Evolutionary conservation across 2,329 filamentous ascomycete species (phyloP).

Genomic region (Alternaria infectoria): DNA sequence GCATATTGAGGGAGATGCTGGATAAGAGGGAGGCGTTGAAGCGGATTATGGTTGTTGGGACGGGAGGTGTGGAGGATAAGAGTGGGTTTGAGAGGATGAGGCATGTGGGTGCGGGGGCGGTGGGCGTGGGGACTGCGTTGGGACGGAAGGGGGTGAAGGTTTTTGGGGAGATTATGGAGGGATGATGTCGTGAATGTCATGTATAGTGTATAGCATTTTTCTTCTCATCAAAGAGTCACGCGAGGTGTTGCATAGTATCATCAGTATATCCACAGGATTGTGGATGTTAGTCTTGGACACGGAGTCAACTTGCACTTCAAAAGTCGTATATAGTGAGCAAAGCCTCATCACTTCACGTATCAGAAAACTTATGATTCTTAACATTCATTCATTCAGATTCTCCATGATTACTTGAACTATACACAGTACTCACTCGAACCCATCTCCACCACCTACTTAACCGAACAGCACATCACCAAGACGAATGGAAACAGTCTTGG

Average conservation of each 20-base stretch:
- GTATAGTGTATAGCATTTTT: too few relatives aligned
- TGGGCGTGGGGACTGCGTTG: conserved; percentile 71
- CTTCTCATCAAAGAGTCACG: too few relatives aligned
- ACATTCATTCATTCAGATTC: conserved; percentile 16
- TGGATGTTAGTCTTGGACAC: too few relatives aligned
- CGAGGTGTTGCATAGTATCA: too few relatives aligned
- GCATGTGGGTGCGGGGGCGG: conserved; percentile 68
- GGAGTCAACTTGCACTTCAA: too few relatives aligned
- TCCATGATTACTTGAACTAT: conserved; percentile 10
- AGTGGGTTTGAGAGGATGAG: conserved; percentile 68
- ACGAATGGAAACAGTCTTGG: conserved; percentile 55
- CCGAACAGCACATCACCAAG: conserved; percentile 59
- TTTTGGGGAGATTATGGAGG: conserved; percentile 63
- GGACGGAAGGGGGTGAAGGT: conserved; percentile 67
- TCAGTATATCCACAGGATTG: too few relatives aligned
- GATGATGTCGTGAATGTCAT: too few relatives aligned
- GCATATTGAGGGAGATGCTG: conserved; percentile 16
- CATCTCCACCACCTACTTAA: conserved; percentile 33
- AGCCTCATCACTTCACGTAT: not conserved
- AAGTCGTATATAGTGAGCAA: too few relatives aligned
- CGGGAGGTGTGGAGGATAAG: conserved; percentile 73
- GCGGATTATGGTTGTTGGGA: conserved; percentile 70
- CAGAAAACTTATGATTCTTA: conserved; percentile 3
- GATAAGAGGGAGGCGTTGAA: conserved; percentile 47
- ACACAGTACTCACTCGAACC: conserved; percentile 13